Evolutionary conservation across 108 stramenopile species (phyloP).

Genomic region (Cylindrotheca closterium): DNA sequence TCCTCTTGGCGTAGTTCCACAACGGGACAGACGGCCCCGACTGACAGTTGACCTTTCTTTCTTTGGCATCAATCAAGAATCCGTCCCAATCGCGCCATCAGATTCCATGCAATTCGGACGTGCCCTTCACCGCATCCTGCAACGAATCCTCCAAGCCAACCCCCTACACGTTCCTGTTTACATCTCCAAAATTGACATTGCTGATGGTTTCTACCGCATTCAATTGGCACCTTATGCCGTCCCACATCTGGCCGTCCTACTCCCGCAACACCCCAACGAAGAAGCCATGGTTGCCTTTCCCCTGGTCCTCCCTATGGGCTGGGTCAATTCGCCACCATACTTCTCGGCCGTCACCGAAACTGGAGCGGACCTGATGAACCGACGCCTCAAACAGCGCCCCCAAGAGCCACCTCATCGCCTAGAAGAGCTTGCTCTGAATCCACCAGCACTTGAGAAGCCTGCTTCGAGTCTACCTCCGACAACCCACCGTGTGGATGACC

Average conservation of each 20-base stretch:
- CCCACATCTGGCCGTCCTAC: constrained; percentile 28
- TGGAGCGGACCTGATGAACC: constrained; percentile 11
- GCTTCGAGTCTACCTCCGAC: too few relatives aligned
- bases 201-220: too few relatives aligned
- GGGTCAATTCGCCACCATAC: constrained; percentile 39
- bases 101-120: too few relatives aligned
- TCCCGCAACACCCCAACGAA: constrained; percentile 12
- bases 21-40: constrained; percentile 31
- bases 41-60: too few relatives aligned
- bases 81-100: too few relatives aligned
- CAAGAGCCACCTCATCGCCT: constrained; percentile 15
- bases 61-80: too few relatives aligned
- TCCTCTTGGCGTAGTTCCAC: too few relatives aligned
- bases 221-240: constrained; percentile 20
- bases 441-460: too few relatives aligned
- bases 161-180: constrained; percentile 24
- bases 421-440: constrained; percentile 7
- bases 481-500: background rate
- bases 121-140: too few relatives aligned
- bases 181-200: too few relatives aligned
- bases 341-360: constrained; percentile 46
- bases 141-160: too few relatives aligned
- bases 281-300: constrained; percentile 32
- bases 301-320: too few relatives aligned
- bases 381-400: background rate